Percentiles rank a stretch among this genome's conserved stretches.
These are phyloP conservation scores for Pseudevernia furfuracea DNA, from an alignment of 495 filamentous ascomycete species.

Conservation along the genomic window DNA sequence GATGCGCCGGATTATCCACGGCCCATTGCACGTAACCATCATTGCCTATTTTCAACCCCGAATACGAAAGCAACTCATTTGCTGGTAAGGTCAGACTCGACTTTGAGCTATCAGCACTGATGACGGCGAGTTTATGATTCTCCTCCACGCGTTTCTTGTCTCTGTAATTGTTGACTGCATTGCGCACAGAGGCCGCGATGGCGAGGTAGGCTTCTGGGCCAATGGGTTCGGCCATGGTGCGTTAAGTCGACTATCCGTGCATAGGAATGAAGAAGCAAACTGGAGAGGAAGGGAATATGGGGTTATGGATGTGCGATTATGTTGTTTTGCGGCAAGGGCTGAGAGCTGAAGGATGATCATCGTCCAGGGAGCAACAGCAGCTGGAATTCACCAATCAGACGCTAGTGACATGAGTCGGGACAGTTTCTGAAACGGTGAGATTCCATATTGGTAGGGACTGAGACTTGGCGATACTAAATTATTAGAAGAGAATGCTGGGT, in stretches of 20 bases:
- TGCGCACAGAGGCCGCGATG: neutral
- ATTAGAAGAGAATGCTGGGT: neutral
- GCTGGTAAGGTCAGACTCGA: conserved; percentile 1
- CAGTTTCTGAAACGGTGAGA: neutral
- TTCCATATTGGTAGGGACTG: neutral
- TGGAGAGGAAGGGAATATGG: neutral
- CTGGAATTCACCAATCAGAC: neutral
- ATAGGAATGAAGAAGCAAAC: neutral
- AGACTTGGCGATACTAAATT: neutral
- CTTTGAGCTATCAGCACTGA: conserved; percentile 2
- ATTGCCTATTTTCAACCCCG: conserved; percentile 2
- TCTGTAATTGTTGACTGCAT: conserved; percentile 2
- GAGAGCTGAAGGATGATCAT: conserved; percentile 5
- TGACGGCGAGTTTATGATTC: neutral
- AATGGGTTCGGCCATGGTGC: conserved; percentile 11
- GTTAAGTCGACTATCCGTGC: neutral
- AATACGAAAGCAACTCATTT: conserved; percentile 2
- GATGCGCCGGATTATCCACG: conserved; percentile 33
- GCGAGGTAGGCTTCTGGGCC: conserved; percentile 14
- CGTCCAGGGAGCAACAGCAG: neutral
- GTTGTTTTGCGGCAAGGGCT: conserved; percentile 5
- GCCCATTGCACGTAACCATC: conserved; percentile 34
- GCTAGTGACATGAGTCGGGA: neutral
- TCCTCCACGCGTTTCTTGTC: neutral
- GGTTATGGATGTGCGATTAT: neutral